These are phyloP conservation scores for Entomophthora muscae DNA, from an alignment of 371 early-diverging fungal genomes.

Conservation along the genomic window DNA sequence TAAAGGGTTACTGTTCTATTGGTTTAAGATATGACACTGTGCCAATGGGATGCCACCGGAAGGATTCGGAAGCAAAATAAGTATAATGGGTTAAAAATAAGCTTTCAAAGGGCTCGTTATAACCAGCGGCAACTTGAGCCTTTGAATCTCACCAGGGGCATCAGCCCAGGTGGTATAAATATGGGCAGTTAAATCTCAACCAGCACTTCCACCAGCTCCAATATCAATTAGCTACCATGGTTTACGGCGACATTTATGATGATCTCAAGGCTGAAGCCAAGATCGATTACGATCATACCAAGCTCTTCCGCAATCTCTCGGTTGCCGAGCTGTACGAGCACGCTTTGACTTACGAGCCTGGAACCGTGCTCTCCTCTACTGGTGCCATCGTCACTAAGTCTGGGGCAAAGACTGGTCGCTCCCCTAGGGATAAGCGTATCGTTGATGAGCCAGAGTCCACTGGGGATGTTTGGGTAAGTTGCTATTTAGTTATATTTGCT, in stretches of 20 bases:
- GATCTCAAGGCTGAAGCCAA: conserved; percentile 8
- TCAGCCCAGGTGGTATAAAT: no score
- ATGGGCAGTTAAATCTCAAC: no score
- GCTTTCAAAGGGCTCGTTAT: no score
- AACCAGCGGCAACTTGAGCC: no score
- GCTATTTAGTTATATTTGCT: conserved; percentile 8
- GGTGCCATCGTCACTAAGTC: conserved; percentile 86
- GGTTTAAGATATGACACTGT: no score
- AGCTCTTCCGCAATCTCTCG: conserved; percentile 16
- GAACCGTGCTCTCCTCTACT: conserved; percentile 69
- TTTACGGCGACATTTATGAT: conserved; percentile 9
- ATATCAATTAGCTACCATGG: conserved; percentile 3
- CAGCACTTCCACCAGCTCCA: no score
- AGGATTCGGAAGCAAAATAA: no score
- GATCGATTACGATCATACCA: conserved; percentile 6
- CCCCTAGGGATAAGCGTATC: conserved; percentile 89
- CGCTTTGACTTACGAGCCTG: conserved; percentile 71
- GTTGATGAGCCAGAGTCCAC: conserved; percentile 69
- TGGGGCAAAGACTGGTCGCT: conserved; percentile 77
- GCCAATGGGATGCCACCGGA: no score
- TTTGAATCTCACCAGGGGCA: no score
- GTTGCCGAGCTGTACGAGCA: conserved; percentile 85
- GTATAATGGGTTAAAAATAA: no score
- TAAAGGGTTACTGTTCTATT: no score
- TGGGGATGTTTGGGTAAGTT: conserved; percentile 67